Conservation (phyloP, 208 protist species). For the Crithidia fasciculata region DNA sequence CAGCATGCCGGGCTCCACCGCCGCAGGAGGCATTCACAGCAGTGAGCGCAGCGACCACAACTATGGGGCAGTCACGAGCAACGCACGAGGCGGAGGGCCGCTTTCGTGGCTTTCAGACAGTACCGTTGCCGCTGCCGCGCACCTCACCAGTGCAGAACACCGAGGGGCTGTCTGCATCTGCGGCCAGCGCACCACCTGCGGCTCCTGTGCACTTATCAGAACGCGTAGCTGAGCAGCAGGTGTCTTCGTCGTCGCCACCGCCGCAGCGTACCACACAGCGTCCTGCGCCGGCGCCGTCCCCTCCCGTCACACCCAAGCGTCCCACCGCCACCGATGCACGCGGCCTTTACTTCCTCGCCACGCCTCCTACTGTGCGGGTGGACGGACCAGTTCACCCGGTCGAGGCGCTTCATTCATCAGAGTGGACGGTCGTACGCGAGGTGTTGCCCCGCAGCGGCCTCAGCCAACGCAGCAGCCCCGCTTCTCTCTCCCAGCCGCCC, state of each 20-base stretch:
- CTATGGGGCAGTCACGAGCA: too few relatives aligned
- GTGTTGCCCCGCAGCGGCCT: background rate
- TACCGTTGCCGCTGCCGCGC: too few relatives aligned
- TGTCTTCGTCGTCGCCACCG: background rate
- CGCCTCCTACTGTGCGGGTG: background rate
- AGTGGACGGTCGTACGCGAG: conserved; percentile 10
- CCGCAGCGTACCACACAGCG: background rate
- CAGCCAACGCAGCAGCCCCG: conserved; percentile 3
- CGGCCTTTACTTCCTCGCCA: background rate
- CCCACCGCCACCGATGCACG: background rate
- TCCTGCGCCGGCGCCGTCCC: background rate
- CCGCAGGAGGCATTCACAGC: too few relatives aligned
- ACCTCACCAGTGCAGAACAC: too few relatives aligned
- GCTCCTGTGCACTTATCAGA: too few relatives aligned
- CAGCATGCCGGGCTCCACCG: too few relatives aligned
- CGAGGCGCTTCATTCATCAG: background rate
- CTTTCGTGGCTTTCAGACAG: too few relatives aligned
- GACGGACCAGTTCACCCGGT: background rate
- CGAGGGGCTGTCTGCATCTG: too few relatives aligned
- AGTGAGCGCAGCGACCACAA: too few relatives aligned
- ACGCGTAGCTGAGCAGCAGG: too few relatives aligned
- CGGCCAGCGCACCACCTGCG: too few relatives aligned
- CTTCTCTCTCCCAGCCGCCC: background rate
- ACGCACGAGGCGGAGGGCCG: too few relatives aligned
- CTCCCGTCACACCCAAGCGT: conserved; percentile 3